These are phyloP conservation scores for Didymella pinodella DNA, from an alignment of 2,329 filamentous ascomycete species.

Conservation along the genomic window DNA sequence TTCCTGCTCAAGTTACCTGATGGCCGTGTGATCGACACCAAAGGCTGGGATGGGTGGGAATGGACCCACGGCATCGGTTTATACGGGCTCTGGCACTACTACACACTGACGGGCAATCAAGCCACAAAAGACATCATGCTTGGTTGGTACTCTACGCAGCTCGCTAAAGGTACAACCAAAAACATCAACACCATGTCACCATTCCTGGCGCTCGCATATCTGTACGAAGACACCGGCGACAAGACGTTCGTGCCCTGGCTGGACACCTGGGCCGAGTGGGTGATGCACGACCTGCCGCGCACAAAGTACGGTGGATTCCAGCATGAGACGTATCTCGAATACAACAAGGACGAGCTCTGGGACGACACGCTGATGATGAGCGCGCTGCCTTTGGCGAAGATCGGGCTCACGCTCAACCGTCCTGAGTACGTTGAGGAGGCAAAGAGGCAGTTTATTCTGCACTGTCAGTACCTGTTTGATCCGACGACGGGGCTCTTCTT, in stretches of 20 bases:
- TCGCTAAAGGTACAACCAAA: constrained; percentile 77
- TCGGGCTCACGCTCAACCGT: constrained; percentile 72
- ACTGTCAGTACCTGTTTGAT: constrained; percentile 82
- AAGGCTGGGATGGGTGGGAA: constrained; percentile 85
- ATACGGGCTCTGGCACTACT: constrained; percentile 84
- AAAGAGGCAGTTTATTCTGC: constrained; percentile 77
- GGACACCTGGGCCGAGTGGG: constrained; percentile 83
- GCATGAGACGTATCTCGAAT: constrained; percentile 75
- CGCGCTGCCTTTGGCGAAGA: constrained; percentile 80
- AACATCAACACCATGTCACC: constrained; percentile 88
- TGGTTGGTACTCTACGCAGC: constrained; percentile 74
- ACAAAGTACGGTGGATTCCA: constrained; percentile 78
- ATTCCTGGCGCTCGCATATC: constrained; percentile 75
- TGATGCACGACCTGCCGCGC: constrained; percentile 76
- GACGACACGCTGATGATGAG: constrained; percentile 92
- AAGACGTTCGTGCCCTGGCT: constrained; percentile 77
- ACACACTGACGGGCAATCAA: constrained; percentile 71
- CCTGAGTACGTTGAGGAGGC: constrained; percentile 80
- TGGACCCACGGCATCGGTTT: constrained; percentile 83
- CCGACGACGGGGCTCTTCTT: constrained; percentile 76
- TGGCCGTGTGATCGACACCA: constrained; percentile 81
- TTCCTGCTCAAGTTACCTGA: constrained; percentile 76
- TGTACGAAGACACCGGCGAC: constrained; percentile 79
- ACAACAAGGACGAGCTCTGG: constrained; percentile 80
- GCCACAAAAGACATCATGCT: constrained; percentile 71